Evolutionary conservation across 495 filamentous ascomycete genomes (phyloP), one percentile per base, ranked within the genome.

Genomic region (Delitschia confertaspora): DNA sequence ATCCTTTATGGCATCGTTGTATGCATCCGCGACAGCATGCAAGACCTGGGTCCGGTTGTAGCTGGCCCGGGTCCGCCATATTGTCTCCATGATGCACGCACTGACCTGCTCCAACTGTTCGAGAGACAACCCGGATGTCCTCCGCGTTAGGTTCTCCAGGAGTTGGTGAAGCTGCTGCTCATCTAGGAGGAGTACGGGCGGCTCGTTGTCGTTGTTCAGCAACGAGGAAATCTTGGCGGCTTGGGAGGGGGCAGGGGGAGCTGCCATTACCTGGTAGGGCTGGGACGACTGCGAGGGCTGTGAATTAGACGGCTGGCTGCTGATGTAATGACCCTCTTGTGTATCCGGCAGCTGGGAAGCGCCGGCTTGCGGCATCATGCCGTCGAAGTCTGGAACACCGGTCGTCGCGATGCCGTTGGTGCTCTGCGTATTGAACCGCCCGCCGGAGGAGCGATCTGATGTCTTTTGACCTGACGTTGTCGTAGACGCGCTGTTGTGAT

Each of bases 71-170:
- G 68, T 71, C 44, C 69, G 73, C 91, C 91, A 98, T 10, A 96
- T 68, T 30, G 76, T 74, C 46, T 88, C 80, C 89, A 95, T 95
- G 55, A 95, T 64, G 42, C 76, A 78, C n/a, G 88, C 78, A 58
- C 86, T 85, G 59, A 93, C 76, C 60, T 95, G 88, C 66, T 96
- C 89, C 21, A 98, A 70, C 60, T 98, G 93, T 64, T 96, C 91
- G 27, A 98, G 79, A 1, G 77, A 82, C 64, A 78, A 88, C 0
- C 88, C 88, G 30, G 80, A 81, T 6, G 83, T 84, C 22, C 72
- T 70, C 11, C 73, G 60, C 0, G 76, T 74, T 16, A 94, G 62
- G 20, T 71, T 60, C 0, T 67, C 53, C 38, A 82, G 70, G 24
- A 93, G 69, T 10, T 67, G 54, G 7, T 70, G 58, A 27, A 83